Conservation (phyloP, 805 yeast genomes). For the Clavispora santaluciae region DNA sequence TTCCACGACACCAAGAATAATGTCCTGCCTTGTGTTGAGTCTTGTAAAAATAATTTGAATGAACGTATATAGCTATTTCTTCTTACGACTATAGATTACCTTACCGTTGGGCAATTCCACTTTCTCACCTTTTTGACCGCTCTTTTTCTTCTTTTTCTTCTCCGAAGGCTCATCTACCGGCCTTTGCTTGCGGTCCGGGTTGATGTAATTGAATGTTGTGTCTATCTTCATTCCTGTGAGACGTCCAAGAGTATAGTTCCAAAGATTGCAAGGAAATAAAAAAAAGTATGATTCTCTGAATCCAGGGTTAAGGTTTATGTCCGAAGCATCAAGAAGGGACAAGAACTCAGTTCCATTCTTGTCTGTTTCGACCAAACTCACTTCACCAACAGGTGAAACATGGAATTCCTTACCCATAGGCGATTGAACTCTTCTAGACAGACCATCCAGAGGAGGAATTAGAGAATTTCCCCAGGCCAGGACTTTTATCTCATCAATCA, state of each 20-base stretch:
- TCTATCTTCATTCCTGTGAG: conserved; percentile 14
- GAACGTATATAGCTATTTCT: conserved; percentile 2
- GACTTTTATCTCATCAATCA: conserved; percentile 47
- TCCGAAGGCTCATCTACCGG: conserved; percentile 6
- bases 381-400: conserved; percentile 54
- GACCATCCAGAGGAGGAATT: conserved; percentile 48
- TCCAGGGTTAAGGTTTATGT: conserved; percentile 42
- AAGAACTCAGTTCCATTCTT: conserved; percentile 27
- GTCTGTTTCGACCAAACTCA: conserved; percentile 41
- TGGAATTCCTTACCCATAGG: conserved; percentile 47
- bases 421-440: conserved; percentile 41
- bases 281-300: conserved; percentile 45
- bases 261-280: conserved; percentile 37
- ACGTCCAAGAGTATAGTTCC: conserved; percentile 44
- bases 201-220: conserved; percentile 16
- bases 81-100: conserved; percentile 34
- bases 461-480: conserved; percentile 53
- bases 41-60: neutral
- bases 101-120: conserved; percentile 59
- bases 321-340: conserved; percentile 42
- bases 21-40: conserved; percentile 4
- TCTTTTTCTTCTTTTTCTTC: conserved; percentile 26
- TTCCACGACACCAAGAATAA: conserved; percentile 30
- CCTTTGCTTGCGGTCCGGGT: conserved; percentile 9
- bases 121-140: conserved; percentile 38